Evolutionary conservation across 1,139 yeast genomes (phyloP).

Genomic region (Petasospora fabianii): DNA sequence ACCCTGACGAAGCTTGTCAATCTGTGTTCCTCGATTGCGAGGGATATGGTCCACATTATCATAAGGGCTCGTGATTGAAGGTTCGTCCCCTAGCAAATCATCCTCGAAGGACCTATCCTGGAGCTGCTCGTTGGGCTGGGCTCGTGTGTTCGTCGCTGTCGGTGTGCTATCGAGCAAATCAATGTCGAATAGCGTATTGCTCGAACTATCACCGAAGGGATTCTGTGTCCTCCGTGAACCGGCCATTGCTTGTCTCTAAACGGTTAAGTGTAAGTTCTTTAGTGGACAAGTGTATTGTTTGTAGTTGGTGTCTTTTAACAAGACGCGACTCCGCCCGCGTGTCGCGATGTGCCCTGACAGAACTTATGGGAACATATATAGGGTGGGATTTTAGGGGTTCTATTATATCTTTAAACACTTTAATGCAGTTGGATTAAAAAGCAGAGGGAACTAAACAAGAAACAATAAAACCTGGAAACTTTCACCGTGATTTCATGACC

Average conservation of each 20-base stretch:
- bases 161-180: slow-evolving; percentile 10
- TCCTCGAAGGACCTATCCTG: slow-evolving; percentile 2
- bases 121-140: not conserved
- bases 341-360: too few relatives aligned
- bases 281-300: too few relatives aligned
- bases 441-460: not conserved
- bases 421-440: not conserved
- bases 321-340: too few relatives aligned
- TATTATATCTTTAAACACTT: too few relatives aligned
- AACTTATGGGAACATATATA: too few relatives aligned
- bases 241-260: too few relatives aligned
- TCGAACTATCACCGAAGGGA: slow-evolving; percentile 3
- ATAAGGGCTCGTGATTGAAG: slow-evolving; percentile 14
- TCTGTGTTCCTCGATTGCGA: slow-evolving; percentile 2
- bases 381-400: too few relatives aligned
- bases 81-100: slow-evolving; percentile 19
- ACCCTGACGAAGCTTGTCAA: slow-evolving; percentile 24
- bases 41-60: slow-evolving; percentile 7
- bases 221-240: slow-evolving; percentile 4
- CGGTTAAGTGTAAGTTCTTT: too few relatives aligned
- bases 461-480: not conserved
- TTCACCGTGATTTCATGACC: too few relatives aligned
- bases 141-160: not conserved
- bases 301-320: too few relatives aligned
- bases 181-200: slow-evolving; percentile 16